Conservation (phyloP, 2,329 filamentous ascomycete genomes). For the Fusarium sambucinum region DNA sequence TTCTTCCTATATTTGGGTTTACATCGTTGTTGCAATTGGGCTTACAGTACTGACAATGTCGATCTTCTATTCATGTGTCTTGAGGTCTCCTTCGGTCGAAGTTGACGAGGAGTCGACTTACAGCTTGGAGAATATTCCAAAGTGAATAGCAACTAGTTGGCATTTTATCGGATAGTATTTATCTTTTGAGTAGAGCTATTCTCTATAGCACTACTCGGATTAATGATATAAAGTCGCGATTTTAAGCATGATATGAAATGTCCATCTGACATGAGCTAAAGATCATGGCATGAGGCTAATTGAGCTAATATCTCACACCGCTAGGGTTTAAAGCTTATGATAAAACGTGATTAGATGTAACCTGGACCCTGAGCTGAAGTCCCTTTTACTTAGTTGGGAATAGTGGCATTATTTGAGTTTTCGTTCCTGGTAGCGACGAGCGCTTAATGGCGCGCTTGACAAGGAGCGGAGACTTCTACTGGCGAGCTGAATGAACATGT, state of each 20-base stretch:
- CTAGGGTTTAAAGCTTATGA: neutral
- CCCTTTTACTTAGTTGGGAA: neutral
- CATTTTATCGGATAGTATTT: no score
- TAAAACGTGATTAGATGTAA: no score
- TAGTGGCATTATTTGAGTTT: neutral
- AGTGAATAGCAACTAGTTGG: no score
- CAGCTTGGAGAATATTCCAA: neutral
- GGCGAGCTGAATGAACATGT: neutral
- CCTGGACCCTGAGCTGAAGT: neutral
- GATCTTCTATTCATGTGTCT: neutral
- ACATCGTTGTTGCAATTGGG: constrained; percentile 2
- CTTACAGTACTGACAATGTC: neutral
- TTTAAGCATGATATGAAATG: no score
- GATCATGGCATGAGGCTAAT: no score
- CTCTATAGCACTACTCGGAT: no score
- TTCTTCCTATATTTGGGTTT: constrained; percentile 3
- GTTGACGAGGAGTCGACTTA: neutral
- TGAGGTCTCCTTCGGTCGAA: neutral
- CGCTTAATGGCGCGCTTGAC: neutral
- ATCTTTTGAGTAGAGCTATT: no score
- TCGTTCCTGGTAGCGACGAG: neutral
- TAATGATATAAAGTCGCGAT: no score
- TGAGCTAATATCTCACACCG: no score
- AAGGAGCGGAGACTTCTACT: neutral
- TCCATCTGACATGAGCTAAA: no score